Base-by-base conservation (phyloP, 495 filamentous ascomycete genomes). In the Penicillium parvum region DNA sequence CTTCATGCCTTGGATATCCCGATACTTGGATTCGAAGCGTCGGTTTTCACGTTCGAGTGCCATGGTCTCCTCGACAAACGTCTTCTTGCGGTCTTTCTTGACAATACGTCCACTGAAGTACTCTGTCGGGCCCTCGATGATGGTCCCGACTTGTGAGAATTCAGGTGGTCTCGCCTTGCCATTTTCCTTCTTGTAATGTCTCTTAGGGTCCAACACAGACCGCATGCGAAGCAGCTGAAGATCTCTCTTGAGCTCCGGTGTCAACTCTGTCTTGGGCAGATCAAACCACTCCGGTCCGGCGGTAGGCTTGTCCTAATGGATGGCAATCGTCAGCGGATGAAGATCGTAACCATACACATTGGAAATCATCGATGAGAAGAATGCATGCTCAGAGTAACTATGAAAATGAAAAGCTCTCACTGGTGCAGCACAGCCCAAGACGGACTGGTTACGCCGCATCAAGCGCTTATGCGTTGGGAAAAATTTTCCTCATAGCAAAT, bases 381-480 rank as follows among this genome's bases (percentile, higher is more conserved):
- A 25, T 20, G 11, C 40, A 66, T 72, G 73, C 69, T 97, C 91
- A 96, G 90, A 90, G 92, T 98, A 98, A 98, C 92, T 98, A 96
- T 96, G 88, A 89, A 78, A 72, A 70, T 66, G 67, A 63, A 64
- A 64, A 57, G 65, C 84, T 89, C 79, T 89, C 87, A 86, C 67
- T 71, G 60, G 54, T 75, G 80, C 79, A 82, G 81, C 75, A 67
- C 71, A 73, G 73, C 75, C 82, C 86, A 90, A 81, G 67, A 91
- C 86, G 85, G 77, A 74, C 72, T 76, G 67, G 51, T 58, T 53
- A 71, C 65, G 74, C 81, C 72, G 75, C 76, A 69, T 84, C 79
- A 81, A 81, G 78, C 55, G 69, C 65, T 66, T 53, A 64, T 54
- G 62, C 62, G 57, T 73, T 75, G 66, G 75, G 72, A 74, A 70